phyloP scores from a whole-genome alignment of 306 rosid genomes.

The Pterocarpus macrocarpus region DNA sequence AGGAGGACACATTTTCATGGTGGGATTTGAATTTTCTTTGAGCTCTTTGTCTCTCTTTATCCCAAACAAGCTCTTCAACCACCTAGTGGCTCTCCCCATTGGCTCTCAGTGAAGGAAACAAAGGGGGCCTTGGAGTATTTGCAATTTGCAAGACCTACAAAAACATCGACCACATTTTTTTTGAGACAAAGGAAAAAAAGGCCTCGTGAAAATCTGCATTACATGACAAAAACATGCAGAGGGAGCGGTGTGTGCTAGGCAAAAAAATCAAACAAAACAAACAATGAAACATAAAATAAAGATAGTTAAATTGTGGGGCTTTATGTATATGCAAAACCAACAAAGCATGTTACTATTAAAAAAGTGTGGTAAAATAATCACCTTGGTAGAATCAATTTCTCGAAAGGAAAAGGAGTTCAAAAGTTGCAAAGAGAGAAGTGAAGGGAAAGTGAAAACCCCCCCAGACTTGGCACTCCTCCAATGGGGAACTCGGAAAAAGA shows the following conservation, averaged over 20 bases:
- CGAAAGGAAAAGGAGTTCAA: constrained; percentile 30
- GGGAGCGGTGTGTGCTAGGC: constrained; percentile 43
- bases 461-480: constrained; percentile 34
- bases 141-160: constrained; percentile 35
- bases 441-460: constrained; percentile 41
- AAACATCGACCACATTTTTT: constrained; percentile 22
- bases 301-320: constrained; percentile 8
- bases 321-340: not conserved
- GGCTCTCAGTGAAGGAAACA: constrained; percentile 14
- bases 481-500: constrained; percentile 50
- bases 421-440: constrained; percentile 14
- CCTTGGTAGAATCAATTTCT: constrained; percentile 66
- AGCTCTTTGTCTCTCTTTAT: constrained; percentile 66
- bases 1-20: constrained; percentile 34
- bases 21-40: constrained; percentile 52
- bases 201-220: constrained; percentile 60
- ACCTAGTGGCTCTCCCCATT: constrained; percentile 88
- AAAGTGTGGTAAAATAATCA: constrained; percentile 37
- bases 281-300: not conserved
- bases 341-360: constrained; percentile 24
- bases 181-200: not conserved
- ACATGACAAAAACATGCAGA: constrained; percentile 69
- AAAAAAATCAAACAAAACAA: constrained; percentile 19
- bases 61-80: constrained; percentile 86
- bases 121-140: constrained; percentile 23